Percentiles rank a stretch among this genome's conserved stretches.
These are phyloP conservation scores for Tephrocybe sp. DNA, from an alignment of 768 basidiomycete genomes.

Conservation along the genomic window DNA sequence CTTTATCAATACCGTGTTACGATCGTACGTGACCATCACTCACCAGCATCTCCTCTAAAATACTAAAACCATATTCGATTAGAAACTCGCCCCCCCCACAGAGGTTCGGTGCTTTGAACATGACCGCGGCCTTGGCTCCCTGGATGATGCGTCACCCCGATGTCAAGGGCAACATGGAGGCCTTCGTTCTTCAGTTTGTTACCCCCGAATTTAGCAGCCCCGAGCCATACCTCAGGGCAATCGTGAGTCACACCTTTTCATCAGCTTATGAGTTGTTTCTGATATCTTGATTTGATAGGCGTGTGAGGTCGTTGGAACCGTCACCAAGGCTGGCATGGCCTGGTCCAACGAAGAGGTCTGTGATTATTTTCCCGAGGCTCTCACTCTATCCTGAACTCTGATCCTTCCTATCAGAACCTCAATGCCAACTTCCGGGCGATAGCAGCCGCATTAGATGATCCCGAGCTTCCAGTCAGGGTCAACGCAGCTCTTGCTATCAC, in stretches of 20 bases:
- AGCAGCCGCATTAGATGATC: conserved; percentile 69
- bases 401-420: conserved; percentile 47
- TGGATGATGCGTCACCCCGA: conserved; percentile 87
- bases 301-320: conserved; percentile 75
- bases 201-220: conserved; percentile 66
- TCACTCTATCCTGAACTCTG: background rate
- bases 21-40: conserved; percentile 45
- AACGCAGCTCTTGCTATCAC: conserved; percentile 82
- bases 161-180: conserved; percentile 74
- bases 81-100: conserved; percentile 55
- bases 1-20: conserved; percentile 75
- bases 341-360: conserved; percentile 67
- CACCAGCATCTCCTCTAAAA: background rate
- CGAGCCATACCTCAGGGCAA: conserved; percentile 75
- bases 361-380: background rate
- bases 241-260: conserved; percentile 50
- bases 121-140: conserved; percentile 72
- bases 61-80: background rate
- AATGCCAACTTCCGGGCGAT: conserved; percentile 64
- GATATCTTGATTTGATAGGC: conserved; percentile 45
- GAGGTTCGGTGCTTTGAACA: conserved; percentile 83
- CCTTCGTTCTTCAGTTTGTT: conserved; percentile 73
- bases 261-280: conserved; percentile 2
- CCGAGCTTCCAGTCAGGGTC: conserved; percentile 80
- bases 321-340: conserved; percentile 66